Conservation (phyloP, 2,329 filamentous ascomycete genomes). For the Penicillium sclerotiorum region DNA sequence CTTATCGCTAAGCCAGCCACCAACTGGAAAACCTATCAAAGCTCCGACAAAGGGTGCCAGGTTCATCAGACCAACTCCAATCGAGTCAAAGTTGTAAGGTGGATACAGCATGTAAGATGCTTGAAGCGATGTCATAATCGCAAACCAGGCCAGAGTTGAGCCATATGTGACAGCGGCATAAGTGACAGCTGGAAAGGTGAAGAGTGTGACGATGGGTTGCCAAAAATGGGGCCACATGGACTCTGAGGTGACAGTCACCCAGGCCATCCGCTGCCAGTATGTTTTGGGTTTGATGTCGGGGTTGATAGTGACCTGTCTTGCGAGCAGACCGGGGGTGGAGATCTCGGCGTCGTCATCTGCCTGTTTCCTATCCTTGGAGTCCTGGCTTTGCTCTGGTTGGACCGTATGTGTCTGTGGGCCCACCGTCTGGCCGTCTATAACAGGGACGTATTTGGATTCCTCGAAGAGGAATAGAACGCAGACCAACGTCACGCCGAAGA, state of each 20-base stretch:
- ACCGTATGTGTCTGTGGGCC: background rate
- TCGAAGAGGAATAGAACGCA: conserved; percentile 52
- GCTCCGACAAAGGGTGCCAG: conserved; percentile 45
- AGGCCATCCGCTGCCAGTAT: conserved; percentile 47
- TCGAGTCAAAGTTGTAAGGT: conserved; percentile 45
- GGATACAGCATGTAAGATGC: conserved; percentile 40
- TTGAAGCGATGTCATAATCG: conserved; percentile 42
- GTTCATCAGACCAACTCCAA: conserved; percentile 43
- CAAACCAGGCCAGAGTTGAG: conserved; percentile 40
- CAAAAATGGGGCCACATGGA: conserved; percentile 27
- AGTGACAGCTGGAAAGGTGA: conserved; percentile 53
- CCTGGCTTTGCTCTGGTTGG: conserved; percentile 6
- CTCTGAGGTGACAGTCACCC: conserved; percentile 29
- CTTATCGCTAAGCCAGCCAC: conserved; percentile 42
- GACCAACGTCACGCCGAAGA: conserved; percentile 43
- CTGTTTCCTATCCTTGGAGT: background rate
- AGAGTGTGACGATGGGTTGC: conserved; percentile 33
- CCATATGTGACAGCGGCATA: conserved; percentile 46
- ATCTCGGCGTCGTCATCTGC: background rate
- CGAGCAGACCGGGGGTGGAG: background rate
- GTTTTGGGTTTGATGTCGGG: conserved; percentile 43
- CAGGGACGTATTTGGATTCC: conserved; percentile 36
- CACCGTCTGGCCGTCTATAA: conserved; percentile 10
- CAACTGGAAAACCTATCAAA: conserved; percentile 37
- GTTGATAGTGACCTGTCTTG: conserved; percentile 22